Conservation (phyloP, 2,329 filamentous ascomycete genomes). For the Stachybotrys chlorohalonatus region DNA sequence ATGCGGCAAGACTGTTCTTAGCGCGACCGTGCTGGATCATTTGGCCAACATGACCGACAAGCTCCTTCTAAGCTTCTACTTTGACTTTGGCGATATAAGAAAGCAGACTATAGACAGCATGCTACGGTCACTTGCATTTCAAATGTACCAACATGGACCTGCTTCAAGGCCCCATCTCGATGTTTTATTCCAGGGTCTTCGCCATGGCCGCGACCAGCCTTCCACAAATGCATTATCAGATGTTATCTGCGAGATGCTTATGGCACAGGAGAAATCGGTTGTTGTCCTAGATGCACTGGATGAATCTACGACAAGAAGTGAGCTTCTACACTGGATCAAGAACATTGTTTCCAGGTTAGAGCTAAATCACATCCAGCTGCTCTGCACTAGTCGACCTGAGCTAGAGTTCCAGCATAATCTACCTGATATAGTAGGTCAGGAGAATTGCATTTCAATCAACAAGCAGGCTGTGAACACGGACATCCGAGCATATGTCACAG, state of each 20-base stretch:
- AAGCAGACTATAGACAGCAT: constrained; percentile 10
- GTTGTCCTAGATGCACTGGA: constrained; percentile 14
- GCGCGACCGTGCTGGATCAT: constrained; percentile 7
- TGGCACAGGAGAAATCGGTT: background rate
- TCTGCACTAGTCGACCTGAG: constrained; percentile 11
- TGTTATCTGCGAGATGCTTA: background rate
- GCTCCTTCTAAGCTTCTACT: constrained; percentile 7
- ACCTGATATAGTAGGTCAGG: constrained; percentile 3
- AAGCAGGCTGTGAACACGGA: constrained; percentile 9
- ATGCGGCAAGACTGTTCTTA: constrained; percentile 11
- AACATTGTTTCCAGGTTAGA: constrained; percentile 1
- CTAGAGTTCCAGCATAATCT: constrained; percentile 7
- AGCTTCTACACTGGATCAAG: constrained; percentile 10
- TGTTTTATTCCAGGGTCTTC: background rate
- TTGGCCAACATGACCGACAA: background rate
- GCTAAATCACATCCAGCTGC: constrained; percentile 2
- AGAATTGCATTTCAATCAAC: constrained; percentile 8
- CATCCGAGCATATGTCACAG: constrained; percentile 7
- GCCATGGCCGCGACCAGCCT: background rate
- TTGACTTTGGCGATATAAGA: constrained; percentile 9
- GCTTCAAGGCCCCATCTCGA: background rate
- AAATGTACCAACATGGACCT: constrained; percentile 7
- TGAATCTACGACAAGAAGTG: constrained; percentile 9
- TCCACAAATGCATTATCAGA: background rate
- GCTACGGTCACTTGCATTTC: constrained; percentile 7